These are phyloP conservation scores for Aureobasidium sp. DNA, from an alignment of 2,329 filamentous ascomycete genomes.

Conservation along the genomic window DNA sequence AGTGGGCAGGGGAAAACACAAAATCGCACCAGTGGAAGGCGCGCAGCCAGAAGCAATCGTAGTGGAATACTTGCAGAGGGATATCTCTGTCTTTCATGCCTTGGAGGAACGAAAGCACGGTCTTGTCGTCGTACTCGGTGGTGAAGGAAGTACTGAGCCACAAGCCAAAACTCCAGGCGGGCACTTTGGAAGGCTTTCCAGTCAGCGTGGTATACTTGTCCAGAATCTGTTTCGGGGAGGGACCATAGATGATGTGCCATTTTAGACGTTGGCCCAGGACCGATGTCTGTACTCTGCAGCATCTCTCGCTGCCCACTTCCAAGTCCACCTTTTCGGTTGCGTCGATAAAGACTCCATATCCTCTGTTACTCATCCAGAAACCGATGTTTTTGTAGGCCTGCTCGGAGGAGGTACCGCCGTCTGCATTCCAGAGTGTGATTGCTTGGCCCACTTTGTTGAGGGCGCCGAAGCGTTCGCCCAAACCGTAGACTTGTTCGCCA, in stretches of 20 bases:
- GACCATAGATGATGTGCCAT: conserved; percentile 67
- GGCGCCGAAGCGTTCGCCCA: conserved; percentile 69
- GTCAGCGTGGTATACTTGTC: conserved; percentile 61
- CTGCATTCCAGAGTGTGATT: conserved; percentile 57
- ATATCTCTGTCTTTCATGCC: conserved; percentile 61
- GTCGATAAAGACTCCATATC: conserved; percentile 72
- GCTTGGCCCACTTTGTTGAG: conserved; percentile 71
- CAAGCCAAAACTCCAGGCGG: conserved; percentile 67
- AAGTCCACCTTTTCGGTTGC: conserved; percentile 62
- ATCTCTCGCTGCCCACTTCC: conserved; percentile 68
- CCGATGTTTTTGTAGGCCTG: conserved; percentile 67
- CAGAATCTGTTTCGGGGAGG: conserved; percentile 64
- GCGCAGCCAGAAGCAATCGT: conserved; percentile 72
- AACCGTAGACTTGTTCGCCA: conserved; percentile 62
- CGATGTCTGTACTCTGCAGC: conserved; percentile 61
- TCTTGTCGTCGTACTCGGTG: conserved; percentile 63
- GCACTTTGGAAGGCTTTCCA: conserved; percentile 57
- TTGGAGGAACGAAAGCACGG: conserved; percentile 60
- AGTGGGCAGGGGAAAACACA: conserved; percentile 60
- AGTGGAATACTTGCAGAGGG: conserved; percentile 66
- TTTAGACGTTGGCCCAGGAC: conserved; percentile 63
- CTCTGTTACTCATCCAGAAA: conserved; percentile 64
- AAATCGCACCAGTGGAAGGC: conserved; percentile 72
- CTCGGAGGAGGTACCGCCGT: conserved; percentile 59
- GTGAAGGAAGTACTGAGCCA: conserved; percentile 74